Conservation (phyloP, 768 basidiomycete species). For the Mycena haematopus region DNA sequence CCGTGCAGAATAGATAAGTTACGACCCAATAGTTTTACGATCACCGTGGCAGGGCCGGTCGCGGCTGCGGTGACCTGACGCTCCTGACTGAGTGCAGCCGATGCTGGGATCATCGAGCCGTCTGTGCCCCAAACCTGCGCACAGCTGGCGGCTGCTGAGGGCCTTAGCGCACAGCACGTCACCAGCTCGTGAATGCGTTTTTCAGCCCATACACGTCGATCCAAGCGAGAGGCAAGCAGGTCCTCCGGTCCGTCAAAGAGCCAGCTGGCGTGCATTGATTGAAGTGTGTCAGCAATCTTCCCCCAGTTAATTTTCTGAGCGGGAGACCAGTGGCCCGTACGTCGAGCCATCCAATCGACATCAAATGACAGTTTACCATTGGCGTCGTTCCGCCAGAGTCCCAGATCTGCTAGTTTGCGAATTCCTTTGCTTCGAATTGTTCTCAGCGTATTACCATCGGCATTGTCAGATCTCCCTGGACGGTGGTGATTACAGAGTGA, state of each 20-base stretch:
- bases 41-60: not conserved
- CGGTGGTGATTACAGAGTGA: not conserved
- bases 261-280: not conserved
- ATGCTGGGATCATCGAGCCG: conserved; percentile 8
- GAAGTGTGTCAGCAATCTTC: not conserved
- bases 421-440: not conserved
- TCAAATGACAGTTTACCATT: not conserved
- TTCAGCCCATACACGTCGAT: not conserved
- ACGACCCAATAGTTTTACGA: not conserved
- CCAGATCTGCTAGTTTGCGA: not conserved
- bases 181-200: not conserved
- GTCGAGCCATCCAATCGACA: not conserved
- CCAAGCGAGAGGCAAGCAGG: not conserved
- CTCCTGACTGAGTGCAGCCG: not conserved
- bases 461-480: not conserved
- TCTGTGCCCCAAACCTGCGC: conserved; percentile 1
- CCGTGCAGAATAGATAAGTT: not conserved
- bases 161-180: not conserved
- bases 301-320: not conserved
- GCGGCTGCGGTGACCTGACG: not conserved
- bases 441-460: not conserved
- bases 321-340: not conserved
- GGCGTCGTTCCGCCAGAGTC: not conserved
- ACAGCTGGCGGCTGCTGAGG: not conserved
- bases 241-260: not conserved